Evolutionary conservation across 2,329 filamentous ascomycete species (phyloP).

Genomic region (Metarhizium rileyi): DNA sequence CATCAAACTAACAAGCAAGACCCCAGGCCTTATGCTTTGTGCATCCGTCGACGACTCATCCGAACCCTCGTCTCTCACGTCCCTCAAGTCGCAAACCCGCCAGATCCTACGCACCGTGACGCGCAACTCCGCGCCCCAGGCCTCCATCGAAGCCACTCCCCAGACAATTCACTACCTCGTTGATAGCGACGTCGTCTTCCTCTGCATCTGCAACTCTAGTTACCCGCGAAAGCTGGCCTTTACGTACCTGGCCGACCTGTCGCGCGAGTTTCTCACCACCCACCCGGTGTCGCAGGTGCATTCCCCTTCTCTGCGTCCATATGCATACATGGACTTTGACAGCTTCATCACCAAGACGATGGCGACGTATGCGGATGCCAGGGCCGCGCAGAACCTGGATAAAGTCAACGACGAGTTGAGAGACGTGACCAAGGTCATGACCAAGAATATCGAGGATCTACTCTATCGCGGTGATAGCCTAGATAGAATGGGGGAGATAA

Average conservation of each 20-base stretch:
- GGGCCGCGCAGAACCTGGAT: slow-evolving; percentile 85
- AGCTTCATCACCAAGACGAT: slow-evolving; percentile 91
- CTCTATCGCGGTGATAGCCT: slow-evolving; percentile 89
- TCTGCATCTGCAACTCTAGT: slow-evolving; percentile 85
- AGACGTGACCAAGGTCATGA: slow-evolving; percentile 99
- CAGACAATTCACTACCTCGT: slow-evolving; percentile 90
- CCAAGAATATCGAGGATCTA: slow-evolving; percentile 98
- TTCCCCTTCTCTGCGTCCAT: slow-evolving; percentile 68
- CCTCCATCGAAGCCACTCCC: slow-evolving; percentile 75
- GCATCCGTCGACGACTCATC: slow-evolving; percentile 78
- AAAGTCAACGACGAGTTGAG: slow-evolving; percentile 94
- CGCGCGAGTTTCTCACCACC: slow-evolving; percentile 80
- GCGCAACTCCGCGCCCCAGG: slow-evolving; percentile 82
- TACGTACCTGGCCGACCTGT: slow-evolving; percentile 90
- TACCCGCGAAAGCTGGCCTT: slow-evolving; percentile 98
- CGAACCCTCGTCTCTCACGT: slow-evolving; percentile 51
- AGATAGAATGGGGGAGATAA: slow-evolving; percentile 96
- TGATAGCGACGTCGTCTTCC: slow-evolving; percentile 72
- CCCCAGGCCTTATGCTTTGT: slow-evolving; percentile 79
- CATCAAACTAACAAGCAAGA: slow-evolving; percentile 10
- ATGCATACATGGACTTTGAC: slow-evolving; percentile 97
- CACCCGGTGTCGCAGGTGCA: slow-evolving; percentile 69
- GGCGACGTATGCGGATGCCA: slow-evolving; percentile 85
- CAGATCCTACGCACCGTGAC: slow-evolving; percentile 81
- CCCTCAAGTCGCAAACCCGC: slow-evolving; percentile 86